A percentile compares a stretch with the other conserved stretches of the same genome.
Conservation (phyloP, 140 eudicot genomes). For the Erigeron philadelphicus region DNA sequence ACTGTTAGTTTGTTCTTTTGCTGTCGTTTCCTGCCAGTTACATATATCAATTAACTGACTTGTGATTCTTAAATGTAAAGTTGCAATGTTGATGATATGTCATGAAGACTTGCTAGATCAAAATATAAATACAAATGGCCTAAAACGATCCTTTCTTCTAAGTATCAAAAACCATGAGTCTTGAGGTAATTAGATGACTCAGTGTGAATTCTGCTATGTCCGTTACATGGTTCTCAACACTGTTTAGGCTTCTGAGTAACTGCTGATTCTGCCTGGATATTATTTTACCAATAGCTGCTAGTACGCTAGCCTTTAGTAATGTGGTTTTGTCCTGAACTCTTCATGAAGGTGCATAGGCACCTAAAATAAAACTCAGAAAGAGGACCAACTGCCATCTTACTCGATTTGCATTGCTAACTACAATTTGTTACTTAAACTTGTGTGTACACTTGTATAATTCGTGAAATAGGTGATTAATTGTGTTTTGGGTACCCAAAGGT, state of each 20-base stretch:
- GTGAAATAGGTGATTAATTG: no score
- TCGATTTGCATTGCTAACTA: not conserved
- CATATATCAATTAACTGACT: not conserved
- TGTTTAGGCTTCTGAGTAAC: not conserved
- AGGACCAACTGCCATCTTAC: not conserved
- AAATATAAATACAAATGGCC: not conserved
- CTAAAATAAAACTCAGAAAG: not conserved
- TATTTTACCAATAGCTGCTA: not conserved
- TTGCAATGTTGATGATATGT: not conserved
- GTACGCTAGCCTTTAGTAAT: not conserved
- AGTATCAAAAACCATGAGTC: not conserved
- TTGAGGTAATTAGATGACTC: not conserved
- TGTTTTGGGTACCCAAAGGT: no score
- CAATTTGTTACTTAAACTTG: not conserved
- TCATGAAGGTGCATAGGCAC: slow-evolving; percentile 7
- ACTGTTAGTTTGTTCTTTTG: not conserved
- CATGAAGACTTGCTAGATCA: not conserved
- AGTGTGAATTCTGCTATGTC: not conserved
- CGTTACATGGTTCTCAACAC: not conserved
- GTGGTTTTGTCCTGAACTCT: slow-evolving; percentile 3
- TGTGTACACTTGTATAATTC: not conserved
- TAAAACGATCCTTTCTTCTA: not conserved
- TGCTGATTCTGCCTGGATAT: not conserved
- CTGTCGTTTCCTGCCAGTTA: no score
- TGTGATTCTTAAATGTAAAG: not conserved